These are phyloP conservation scores for Tulasnella sp. DNA, from an alignment of 768 basidiomycete genomes.

Conservation along the genomic window DNA sequence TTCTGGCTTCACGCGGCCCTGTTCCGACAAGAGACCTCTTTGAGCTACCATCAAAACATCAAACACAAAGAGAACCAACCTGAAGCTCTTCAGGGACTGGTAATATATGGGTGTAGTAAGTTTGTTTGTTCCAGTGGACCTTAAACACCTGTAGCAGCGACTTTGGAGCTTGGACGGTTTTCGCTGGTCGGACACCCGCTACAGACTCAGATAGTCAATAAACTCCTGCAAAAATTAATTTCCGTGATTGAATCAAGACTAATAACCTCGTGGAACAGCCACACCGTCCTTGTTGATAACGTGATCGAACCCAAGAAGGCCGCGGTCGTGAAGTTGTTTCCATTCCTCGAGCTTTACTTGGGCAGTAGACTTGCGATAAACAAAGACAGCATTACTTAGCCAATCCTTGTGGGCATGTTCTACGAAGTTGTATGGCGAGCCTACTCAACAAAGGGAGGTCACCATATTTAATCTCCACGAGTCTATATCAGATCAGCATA, in stretches of 20 bases:
- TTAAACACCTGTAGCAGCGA: neutral
- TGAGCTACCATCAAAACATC: too few species aligned
- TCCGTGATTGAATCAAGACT: too few species aligned
- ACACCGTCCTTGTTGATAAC: neutral
- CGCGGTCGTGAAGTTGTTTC: neutral
- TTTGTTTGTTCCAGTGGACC: neutral
- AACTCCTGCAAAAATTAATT: too few species aligned
- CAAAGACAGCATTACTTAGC: neutral
- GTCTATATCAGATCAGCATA: too few species aligned
- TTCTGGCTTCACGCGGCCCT: neutral
- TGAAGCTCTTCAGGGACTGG: neutral
- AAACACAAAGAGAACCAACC: neutral
- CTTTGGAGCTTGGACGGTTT: neutral
- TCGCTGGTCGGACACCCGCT: neutral
- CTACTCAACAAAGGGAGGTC: neutral
- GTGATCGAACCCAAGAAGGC: neutral
- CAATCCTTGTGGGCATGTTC: neutral
- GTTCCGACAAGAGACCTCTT: too few species aligned
- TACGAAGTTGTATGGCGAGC: neutral
- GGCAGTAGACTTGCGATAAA: neutral
- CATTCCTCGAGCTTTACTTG: neutral
- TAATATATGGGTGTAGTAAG: neutral
- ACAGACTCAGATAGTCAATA: too few species aligned
- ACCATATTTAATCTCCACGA: too few species aligned
- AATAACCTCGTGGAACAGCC: too few species aligned